phyloP scores from a whole-genome alignment of 1,284 basidiomycete species.

The Tilletia indica region DNA sequence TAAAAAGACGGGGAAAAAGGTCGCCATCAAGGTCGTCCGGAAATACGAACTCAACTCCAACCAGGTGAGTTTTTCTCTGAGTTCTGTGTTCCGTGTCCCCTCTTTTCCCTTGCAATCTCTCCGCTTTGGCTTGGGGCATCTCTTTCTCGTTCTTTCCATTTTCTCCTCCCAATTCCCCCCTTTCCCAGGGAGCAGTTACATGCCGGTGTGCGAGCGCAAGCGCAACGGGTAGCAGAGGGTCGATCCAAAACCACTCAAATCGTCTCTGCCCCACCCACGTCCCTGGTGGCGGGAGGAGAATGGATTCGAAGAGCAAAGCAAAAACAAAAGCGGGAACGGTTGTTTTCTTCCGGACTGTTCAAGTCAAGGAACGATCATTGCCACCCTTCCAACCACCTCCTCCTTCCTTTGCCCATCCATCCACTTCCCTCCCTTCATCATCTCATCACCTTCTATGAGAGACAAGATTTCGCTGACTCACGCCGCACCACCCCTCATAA shows the following conservation, averaged over 20 bases:
- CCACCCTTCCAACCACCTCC: not conserved
- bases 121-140: not conserved
- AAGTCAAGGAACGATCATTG: too few relatives aligned
- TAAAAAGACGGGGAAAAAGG: constrained; percentile 71
- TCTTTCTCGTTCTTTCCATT: not conserved
- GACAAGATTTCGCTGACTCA: constrained; percentile 3
- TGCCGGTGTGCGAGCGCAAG: not conserved
- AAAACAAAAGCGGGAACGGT: too few relatives aligned
- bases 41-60: constrained; percentile 92
- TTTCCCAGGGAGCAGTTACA: constrained; percentile 6
- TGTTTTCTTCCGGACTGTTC: too few relatives aligned
- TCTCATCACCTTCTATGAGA: constrained; percentile 27
- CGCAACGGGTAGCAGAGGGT: not conserved
- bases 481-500: constrained; percentile 10
- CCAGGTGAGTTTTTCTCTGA: constrained; percentile 70
- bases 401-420: constrained; percentile 33
- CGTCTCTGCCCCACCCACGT: too few relatives aligned
- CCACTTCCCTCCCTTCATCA: constrained; percentile 28
- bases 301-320: too few relatives aligned
- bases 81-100: not conserved
- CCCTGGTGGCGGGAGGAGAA: too few relatives aligned
- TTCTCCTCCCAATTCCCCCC: constrained; percentile 4
- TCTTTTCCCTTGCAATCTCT: constrained; percentile 21
- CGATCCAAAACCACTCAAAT: too few relatives aligned
- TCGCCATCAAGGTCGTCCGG: constrained; percentile 95